Conservation (phyloP, 441 rosid species). For the California macrophylla region DNA sequence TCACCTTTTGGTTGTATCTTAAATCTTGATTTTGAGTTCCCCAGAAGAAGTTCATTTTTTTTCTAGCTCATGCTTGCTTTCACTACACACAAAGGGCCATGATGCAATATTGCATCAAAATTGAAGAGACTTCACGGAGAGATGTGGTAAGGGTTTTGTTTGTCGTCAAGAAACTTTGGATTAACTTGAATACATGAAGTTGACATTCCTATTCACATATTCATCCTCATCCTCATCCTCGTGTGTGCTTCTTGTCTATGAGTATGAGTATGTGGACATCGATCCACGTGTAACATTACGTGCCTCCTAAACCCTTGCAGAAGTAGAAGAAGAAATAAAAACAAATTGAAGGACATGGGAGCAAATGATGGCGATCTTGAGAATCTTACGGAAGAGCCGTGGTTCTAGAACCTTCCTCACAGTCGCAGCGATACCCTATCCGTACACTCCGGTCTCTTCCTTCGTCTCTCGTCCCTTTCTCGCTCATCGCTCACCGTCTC, state of each 20-base stretch:
- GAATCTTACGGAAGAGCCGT: constrained; percentile 18
- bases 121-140: too few species aligned
- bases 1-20: neutral
- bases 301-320: neutral
- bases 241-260: too few species aligned
- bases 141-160: too few species aligned
- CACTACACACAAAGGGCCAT: neutral
- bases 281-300: neutral
- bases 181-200: too few species aligned
- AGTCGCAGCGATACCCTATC: constrained; percentile 19
- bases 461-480: neutral
- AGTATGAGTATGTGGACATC: neutral
- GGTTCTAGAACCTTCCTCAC: constrained; percentile 35
- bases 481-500: constrained; percentile 26
- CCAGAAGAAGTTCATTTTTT: neutral
- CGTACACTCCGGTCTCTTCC: constrained; percentile 26
- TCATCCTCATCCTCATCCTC: too few species aligned
- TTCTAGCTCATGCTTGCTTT: neutral
- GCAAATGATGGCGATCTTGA: constrained; percentile 32
- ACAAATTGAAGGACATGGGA: neutral
- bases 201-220: too few species aligned
- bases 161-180: too few species aligned
- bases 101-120: too few species aligned
- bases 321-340: neutral
- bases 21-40: neutral